A percentile compares a stretch with the other conserved stretches of the same genome.
Evolutionary conservation across 805 yeast genomes (phyloP).

Genomic region (Torulaspora gathmanii): DNA sequence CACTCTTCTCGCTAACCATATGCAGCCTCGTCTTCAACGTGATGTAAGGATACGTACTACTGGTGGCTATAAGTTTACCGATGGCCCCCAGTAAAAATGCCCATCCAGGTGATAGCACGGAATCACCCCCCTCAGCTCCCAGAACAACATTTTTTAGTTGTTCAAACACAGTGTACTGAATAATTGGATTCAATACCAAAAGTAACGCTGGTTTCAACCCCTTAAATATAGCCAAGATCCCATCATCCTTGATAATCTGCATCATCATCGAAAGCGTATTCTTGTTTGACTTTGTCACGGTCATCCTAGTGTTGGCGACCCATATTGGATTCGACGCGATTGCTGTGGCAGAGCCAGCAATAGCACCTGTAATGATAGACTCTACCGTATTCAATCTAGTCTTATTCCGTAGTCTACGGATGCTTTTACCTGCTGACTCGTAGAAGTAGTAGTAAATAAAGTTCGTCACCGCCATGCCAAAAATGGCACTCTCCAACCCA

Average conservation of each 20-base stretch:
- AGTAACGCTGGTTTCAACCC: slow-evolving; percentile 87
- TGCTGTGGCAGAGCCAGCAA: slow-evolving; percentile 84
- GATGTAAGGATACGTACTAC: slow-evolving; percentile 84
- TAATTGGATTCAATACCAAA: slow-evolving; percentile 80
- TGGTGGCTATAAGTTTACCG: slow-evolving; percentile 85
- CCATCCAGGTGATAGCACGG: slow-evolving; percentile 57
- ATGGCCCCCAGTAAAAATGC: slow-evolving; percentile 86
- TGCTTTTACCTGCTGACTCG: slow-evolving; percentile 56
- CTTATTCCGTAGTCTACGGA: slow-evolving; percentile 29
- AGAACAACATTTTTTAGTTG: slow-evolving; percentile 67
- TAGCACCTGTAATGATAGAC: slow-evolving; percentile 70
- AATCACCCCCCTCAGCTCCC: slow-evolving; percentile 42
- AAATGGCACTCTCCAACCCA: slow-evolving; percentile 82
- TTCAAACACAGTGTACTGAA: slow-evolving; percentile 89
- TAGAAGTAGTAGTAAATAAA: slow-evolving; percentile 88
- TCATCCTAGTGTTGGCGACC: slow-evolving; percentile 91
- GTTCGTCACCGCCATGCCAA: slow-evolving; percentile 82
- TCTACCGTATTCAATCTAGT: slow-evolving; percentile 54
- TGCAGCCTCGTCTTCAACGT: slow-evolving; percentile 89
- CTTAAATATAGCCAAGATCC: slow-evolving; percentile 65
- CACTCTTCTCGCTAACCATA: slow-evolving; percentile 43
- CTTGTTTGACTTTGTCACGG: slow-evolving; percentile 46
- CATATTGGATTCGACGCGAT: slow-evolving; percentile 83
- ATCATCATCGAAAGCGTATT: slow-evolving; percentile 53
- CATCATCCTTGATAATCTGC: slow-evolving; percentile 66